phyloP scores from a whole-genome alignment of 345 rosid species.

The Salix udensis region DNA sequence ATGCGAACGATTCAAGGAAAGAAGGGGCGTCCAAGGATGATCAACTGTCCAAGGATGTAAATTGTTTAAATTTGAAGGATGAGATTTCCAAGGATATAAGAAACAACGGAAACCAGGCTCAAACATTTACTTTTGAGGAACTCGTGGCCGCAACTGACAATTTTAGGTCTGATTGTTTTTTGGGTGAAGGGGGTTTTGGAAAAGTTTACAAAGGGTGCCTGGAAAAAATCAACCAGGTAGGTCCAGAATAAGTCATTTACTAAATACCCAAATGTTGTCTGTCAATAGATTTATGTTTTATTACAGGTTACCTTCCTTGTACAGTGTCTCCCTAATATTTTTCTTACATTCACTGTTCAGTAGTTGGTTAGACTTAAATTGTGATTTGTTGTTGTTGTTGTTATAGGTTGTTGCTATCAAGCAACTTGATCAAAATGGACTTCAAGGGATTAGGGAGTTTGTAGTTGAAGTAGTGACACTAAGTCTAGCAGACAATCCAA shows the following conservation, averaged over 20 bases:
- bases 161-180: conserved; percentile 58
- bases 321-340: neutral
- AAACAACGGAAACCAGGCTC: conserved; percentile 32
- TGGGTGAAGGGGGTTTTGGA: conserved; percentile 93
- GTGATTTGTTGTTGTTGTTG: conserved; percentile 3
- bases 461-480: conserved; percentile 35
- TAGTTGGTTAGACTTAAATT: neutral
- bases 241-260: conserved; percentile 6
- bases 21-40: conserved; percentile 43
- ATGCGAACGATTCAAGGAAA: conserved; percentile 26
- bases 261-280: neutral
- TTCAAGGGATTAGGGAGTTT: conserved; percentile 42
- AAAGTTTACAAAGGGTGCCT: conserved; percentile 68
- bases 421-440: conserved; percentile 42
- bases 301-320: neutral
- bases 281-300: neutral
- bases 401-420: conserved; percentile 42
- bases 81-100: conserved; percentile 32
- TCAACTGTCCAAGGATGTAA: conserved; percentile 41
- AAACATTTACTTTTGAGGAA: conserved; percentile 54
- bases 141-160: conserved; percentile 57
- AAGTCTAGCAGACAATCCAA: conserved; percentile 37
- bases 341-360: neutral
- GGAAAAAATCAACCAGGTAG: conserved; percentile 54
- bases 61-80: conserved; percentile 45